These are phyloP conservation scores for Penicillium tannophilum DNA, from an alignment of 495 filamentous ascomycete species.

Conservation along the genomic window DNA sequence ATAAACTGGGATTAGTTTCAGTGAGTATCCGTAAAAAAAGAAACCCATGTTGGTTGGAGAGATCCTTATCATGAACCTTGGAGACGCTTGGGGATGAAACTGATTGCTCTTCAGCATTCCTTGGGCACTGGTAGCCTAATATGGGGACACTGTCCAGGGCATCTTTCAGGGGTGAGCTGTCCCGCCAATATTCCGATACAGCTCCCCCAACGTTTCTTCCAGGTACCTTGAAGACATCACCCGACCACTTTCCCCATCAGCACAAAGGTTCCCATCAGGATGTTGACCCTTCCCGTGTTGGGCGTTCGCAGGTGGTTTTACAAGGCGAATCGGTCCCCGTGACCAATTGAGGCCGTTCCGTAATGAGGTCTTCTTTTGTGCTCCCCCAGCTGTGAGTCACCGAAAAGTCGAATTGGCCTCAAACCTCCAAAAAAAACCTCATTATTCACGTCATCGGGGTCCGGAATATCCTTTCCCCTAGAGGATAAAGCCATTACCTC, in stretches of 20 bases:
- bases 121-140: not conserved
- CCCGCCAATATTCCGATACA: not conserved
- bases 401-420: not conserved
- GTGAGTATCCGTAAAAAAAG: no score
- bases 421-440: not conserved
- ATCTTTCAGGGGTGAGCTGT: not conserved
- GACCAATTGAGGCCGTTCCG: not conserved
- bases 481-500: constrained; percentile 19
- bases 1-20: not conserved
- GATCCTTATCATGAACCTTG: not conserved
- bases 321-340: not conserved
- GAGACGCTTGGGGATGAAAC: not conserved
- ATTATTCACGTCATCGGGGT: not conserved
- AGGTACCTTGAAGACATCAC: constrained; percentile 5
- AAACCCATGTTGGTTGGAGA: not conserved
- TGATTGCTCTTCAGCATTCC: not conserved
- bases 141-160: not conserved
- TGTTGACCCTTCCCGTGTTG: not conserved
- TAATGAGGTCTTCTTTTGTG: not conserved
- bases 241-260: constrained; percentile 5
- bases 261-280: not conserved
- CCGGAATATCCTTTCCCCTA: constrained; percentile 11
- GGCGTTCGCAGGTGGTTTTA: not conserved
- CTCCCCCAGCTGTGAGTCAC: not conserved
- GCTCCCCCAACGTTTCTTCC: not conserved